phyloP scores from a whole-genome alignment of 345 rosid genomes.

The Draba incana region DNA sequence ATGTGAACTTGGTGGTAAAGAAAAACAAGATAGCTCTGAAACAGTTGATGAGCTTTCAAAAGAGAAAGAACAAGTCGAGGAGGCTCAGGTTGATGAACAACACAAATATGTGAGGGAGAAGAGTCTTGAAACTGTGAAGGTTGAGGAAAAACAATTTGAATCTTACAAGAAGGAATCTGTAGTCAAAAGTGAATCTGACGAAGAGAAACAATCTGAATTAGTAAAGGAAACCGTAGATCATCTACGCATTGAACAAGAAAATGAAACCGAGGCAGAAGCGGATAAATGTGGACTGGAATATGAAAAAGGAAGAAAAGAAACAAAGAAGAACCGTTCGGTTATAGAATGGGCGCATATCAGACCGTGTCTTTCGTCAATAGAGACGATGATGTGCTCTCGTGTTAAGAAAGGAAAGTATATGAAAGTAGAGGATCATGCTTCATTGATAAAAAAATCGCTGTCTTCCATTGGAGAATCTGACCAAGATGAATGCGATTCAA shows the following conservation, averaged over 20 bases:
- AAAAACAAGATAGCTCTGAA: slow-evolving; percentile 33
- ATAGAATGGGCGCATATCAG: slow-evolving; percentile 67
- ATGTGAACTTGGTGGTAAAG: slow-evolving; percentile 29
- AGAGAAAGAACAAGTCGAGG: slow-evolving; percentile 39
- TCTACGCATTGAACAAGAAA: slow-evolving; percentile 45
- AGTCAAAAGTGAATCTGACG: slow-evolving; percentile 43
- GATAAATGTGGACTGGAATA: slow-evolving; percentile 42
- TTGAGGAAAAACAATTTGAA: slow-evolving; percentile 41
- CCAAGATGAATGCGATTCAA: slow-evolving; percentile 40
- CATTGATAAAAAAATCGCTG: slow-evolving; percentile 43
- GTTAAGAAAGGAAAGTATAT: slow-evolving; percentile 51
- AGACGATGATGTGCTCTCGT: slow-evolving; percentile 71
- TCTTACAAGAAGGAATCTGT: slow-evolving; percentile 38
- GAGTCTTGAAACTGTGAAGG: slow-evolving; percentile 38
- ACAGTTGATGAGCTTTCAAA: slow-evolving; percentile 42
- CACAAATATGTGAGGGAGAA: slow-evolving; percentile 36
- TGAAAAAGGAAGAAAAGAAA: slow-evolving; percentile 43
- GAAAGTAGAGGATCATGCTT: slow-evolving; percentile 48
- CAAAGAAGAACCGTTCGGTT: slow-evolving; percentile 45
- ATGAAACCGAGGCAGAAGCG: slow-evolving; percentile 37
- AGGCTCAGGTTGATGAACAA: slow-evolving; percentile 36
- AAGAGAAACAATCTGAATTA: slow-evolving; percentile 43
- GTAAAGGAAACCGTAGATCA: slow-evolving; percentile 42
- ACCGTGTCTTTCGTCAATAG: slow-evolving; percentile 64
- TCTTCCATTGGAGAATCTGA: slow-evolving; percentile 48